phyloP scores from a whole-genome alignment of 1,284 basidiomycete genomes.

The Ustilago loliicola region DNA sequence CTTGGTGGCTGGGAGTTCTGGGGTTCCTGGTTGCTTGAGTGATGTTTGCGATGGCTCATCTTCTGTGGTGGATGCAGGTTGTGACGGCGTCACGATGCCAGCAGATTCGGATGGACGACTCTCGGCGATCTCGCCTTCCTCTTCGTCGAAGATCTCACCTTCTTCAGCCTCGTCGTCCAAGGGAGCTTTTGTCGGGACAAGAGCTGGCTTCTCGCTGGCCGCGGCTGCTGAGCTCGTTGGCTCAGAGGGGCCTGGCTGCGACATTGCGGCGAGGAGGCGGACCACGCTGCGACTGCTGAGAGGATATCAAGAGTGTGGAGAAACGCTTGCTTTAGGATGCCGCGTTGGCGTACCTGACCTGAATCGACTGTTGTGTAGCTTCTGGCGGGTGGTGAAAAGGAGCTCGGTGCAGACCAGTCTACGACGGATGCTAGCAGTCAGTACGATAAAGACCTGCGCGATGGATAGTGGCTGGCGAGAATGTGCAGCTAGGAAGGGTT shows the following conservation, averaged over 20 bases:
- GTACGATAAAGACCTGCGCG: not conserved
- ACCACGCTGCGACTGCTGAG: not conserved
- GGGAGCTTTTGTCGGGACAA: constrained; percentile 13
- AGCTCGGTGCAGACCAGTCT: not conserved
- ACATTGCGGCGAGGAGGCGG: constrained; percentile 14
- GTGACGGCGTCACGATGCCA: constrained; percentile 6
- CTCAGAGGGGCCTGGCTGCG: constrained; percentile 28
- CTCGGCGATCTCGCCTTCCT: constrained; percentile 48
- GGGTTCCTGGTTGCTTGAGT: constrained; percentile 20
- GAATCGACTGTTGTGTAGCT: not conserved
- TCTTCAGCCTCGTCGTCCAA: constrained; percentile 51
- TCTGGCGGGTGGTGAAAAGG: not conserved
- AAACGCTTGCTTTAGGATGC: not conserved
- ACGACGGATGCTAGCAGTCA: not conserved
- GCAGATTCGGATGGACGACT: constrained; percentile 11
- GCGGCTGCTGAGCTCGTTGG: constrained; percentile 8
- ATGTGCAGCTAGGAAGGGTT: not conserved
- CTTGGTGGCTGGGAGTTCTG: constrained; percentile 14
- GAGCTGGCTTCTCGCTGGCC: constrained; percentile 4
- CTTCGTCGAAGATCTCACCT: constrained; percentile 50
- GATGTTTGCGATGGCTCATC: constrained; percentile 13
- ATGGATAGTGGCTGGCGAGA: not conserved
- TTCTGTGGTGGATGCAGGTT: constrained; percentile 1
- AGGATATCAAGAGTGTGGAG: not conserved
- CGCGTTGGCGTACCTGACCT: no score